These are phyloP conservation scores for Metschnikowia cubensis DNA, from an alignment of 805 yeast species.

Conservation along the genomic window DNA sequence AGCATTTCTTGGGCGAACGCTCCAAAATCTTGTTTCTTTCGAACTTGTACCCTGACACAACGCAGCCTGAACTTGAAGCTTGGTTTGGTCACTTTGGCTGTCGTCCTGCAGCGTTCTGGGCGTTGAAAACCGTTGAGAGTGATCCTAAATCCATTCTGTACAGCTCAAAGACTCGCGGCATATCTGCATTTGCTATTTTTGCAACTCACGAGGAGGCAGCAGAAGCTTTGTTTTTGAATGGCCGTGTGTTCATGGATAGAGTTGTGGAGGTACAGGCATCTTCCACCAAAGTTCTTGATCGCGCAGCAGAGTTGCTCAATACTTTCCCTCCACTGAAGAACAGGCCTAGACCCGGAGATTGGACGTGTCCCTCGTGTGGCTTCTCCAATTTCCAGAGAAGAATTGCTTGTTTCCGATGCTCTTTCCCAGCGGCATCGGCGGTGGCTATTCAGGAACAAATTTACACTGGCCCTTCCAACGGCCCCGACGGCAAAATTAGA, in stretches of 20 bases:
- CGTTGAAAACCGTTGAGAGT: slow-evolving; percentile 55
- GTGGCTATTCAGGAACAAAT: slow-evolving; percentile 65
- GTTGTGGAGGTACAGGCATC: slow-evolving; percentile 86
- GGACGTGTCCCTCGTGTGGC: slow-evolving; percentile 98
- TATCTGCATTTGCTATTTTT: slow-evolving; percentile 83
- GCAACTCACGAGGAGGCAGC: slow-evolving; percentile 81
- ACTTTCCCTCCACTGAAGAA: slow-evolving; percentile 85
- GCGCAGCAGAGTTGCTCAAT: slow-evolving; percentile 74
- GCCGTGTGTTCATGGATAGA: slow-evolving; percentile 67
- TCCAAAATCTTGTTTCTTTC: slow-evolving; percentile 75
- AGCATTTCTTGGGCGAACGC: slow-evolving; percentile 62
- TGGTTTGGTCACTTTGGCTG: slow-evolving; percentile 90
- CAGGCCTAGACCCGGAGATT: slow-evolving; percentile 93
- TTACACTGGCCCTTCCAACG: slow-evolving; percentile 22
- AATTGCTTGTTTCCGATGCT: slow-evolving; percentile 90
- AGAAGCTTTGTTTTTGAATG: slow-evolving; percentile 74
- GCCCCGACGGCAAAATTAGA: slow-evolving; percentile 2
- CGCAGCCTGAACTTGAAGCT: slow-evolving; percentile 83
- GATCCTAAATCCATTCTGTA: slow-evolving; percentile 11
- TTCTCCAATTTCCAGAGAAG: slow-evolving; percentile 92
- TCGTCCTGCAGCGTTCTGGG: slow-evolving; percentile 87
- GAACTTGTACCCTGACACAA: slow-evolving; percentile 81
- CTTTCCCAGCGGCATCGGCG: slow-evolving; percentile 78
- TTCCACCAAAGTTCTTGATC: slow-evolving; percentile 68
- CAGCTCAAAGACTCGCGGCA: slow-evolving; percentile 31